Base-by-base conservation (phyloP, 768 basidiomycete species). In the Hericium erinaceus region DNA sequence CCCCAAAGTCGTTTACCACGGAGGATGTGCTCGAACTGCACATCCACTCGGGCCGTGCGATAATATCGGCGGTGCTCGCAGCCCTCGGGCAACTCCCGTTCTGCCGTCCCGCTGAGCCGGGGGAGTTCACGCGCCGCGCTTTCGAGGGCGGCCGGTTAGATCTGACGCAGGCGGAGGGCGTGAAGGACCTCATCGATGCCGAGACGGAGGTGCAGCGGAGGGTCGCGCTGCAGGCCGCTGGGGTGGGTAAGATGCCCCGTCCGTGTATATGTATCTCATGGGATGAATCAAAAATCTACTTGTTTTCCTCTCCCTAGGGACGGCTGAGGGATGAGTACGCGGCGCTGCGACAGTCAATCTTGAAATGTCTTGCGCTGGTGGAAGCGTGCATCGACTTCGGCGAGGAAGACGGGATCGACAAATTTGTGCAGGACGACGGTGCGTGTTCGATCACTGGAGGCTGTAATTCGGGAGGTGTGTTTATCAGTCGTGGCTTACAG, bases 351-450 rank as follows among this genome's bases (percentile, higher is more conserved):
- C 33, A 33, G 33, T 33, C 33, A 12, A 84, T 91, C 16, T 80
- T 95, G 22, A 75, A 80, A 28, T 87, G 85, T 52, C 79, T 92
- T 20, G 84, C 93, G 11, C 78, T 84, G 60, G 75, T 92, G 4
- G 94, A 97, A 70, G 94, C 93, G 1, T 72, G 95, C 18, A 94
- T 97, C 55, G 93, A 95, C 68, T 97, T 95, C 69, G 91, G 91
- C 6, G 93, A 97, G 71, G 89, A 86, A 13, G 93, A 95, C 65
- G 89, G 91, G 39, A 80, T 95, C 41, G 92, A 94, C 65, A 87
- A 87, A n/a, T 84, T 79, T 9, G 83, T 92, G 18, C 84, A 81
- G 61, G 84, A 84, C 10, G 75, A 80, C 73, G 89, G 92, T 89
- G 56, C 4, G 70, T 46, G 11, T 16, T 57, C 13, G 55, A 57